These are phyloP conservation scores for Podospora tetraspora DNA, from an alignment of 495 filamentous ascomycete genomes.

Conservation along the genomic window DNA sequence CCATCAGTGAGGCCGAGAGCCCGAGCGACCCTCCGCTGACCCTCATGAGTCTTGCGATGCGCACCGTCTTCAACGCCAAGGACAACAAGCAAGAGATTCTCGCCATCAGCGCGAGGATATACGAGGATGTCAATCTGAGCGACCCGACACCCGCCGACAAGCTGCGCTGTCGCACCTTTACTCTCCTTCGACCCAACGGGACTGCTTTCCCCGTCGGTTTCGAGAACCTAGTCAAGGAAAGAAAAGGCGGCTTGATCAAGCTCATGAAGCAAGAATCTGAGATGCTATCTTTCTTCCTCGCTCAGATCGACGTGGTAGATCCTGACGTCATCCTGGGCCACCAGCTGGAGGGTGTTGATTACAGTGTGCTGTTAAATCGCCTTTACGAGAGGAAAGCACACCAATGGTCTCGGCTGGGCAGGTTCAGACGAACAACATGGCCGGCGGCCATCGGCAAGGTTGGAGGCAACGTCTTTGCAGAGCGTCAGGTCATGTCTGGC, in stretches of 20 bases:
- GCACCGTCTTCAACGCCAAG: slow-evolving; percentile 82
- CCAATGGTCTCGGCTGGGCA: slow-evolving; percentile 86
- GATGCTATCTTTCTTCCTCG: slow-evolving; percentile 80
- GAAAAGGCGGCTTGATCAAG: slow-evolving; percentile 66
- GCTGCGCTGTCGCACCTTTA: slow-evolving; percentile 84
- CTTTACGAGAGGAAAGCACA: slow-evolving; percentile 86
- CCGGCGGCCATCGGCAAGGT: slow-evolving; percentile 81
- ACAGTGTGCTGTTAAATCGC: slow-evolving; percentile 80
- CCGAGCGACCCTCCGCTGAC: slow-evolving; percentile 81
- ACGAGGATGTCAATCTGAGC: slow-evolving; percentile 79
- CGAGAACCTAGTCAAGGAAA: slow-evolving; percentile 57
- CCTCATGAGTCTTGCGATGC: slow-evolving; percentile 86
- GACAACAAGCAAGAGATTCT: slow-evolving; percentile 97
- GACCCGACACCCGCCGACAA: slow-evolving; percentile 86
- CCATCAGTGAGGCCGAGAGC: slow-evolving; percentile 68
- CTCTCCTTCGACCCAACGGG: slow-evolving; percentile 76
- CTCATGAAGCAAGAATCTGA: slow-evolving; percentile 76
- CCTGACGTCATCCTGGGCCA: slow-evolving; percentile 96
- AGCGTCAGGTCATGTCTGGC: slow-evolving; percentile 83
- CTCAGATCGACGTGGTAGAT: slow-evolving; percentile 78
- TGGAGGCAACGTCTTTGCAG: slow-evolving; percentile 82
- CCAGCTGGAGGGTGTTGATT: slow-evolving; percentile 92
- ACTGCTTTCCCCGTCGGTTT: slow-evolving; percentile 78
- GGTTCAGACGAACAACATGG: slow-evolving; percentile 79
- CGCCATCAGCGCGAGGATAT: slow-evolving; percentile 81